Evolutionary conservation across 371 early-diverging fungal species (phyloP), one percentile per base, ranked within the genome.

Genomic region (Phascolomyces articulosus): DNA sequence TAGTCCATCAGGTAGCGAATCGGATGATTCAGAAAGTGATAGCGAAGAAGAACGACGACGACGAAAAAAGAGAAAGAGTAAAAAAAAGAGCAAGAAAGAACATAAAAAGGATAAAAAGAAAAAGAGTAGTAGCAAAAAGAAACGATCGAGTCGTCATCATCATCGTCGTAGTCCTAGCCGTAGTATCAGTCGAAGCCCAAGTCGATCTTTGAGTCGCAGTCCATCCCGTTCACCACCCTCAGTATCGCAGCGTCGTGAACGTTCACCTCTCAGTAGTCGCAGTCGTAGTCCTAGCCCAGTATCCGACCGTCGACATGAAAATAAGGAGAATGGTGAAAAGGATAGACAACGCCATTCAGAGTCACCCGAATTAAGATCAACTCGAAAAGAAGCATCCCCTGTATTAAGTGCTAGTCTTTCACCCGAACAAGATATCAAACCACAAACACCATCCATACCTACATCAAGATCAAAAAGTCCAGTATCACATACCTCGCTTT

Each of bases 51-150:
- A 73, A 57, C 27, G 49, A 49, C 56, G 61, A 29, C 58, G 60
- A 61, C 54, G 47, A 3, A 68, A 66, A 31, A 65, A 64, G 40
- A 15, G 63, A 41, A 69, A 70, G 38, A 28, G 54, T 57, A 75
- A 73, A 53, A 76, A 69, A 57, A 67, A 66, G 44, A 66, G 63
- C 21, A 67, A 67, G 44, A 75, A 71, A 58, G 64, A 71, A 10
- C 40, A 63, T 40, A 67, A 70, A 20, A 68, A 74, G 56, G 63
- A 68, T 34, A 68, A 70, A 56, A 67, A 66, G 21, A 70, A 68
- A 55, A 44, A 16, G 8, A 44, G 44, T n/a, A 44, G 44, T 44
- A 44, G 16, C 44, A 44, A 44, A 44, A 71, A 71, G 60, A 71
- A 38, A 40, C 69, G 41, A 62, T 67, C 57, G 51, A 67, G 56